Conservation (phyloP, 805 yeast genomes). For the Cyberlindnera mississippiensis region DNA sequence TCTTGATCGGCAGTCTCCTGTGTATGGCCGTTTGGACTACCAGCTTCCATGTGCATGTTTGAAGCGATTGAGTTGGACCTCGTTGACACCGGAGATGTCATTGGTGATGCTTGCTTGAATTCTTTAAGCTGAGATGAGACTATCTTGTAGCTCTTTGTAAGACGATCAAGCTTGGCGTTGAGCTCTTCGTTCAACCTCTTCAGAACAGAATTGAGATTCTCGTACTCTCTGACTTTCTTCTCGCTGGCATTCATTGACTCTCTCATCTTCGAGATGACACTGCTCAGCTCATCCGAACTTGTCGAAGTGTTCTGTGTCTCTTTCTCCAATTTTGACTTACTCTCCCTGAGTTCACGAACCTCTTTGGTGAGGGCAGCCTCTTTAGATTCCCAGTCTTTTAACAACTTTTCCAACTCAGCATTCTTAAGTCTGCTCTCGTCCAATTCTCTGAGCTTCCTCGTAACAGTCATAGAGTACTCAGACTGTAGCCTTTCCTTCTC, state of each 20-base stretch:
- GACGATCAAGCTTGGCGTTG: constrained; percentile 60
- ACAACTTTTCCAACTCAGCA: constrained; percentile 36
- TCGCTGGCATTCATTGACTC: constrained; percentile 49
- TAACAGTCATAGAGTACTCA: constrained; percentile 43
- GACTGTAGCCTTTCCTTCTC: constrained; percentile 60
- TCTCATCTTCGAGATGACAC: constrained; percentile 42
- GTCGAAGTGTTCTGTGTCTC: constrained; percentile 25
- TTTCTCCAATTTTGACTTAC: constrained; percentile 29
- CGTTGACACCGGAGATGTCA: constrained; percentile 28
- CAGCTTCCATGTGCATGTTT: constrained; percentile 15
- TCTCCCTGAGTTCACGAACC: constrained; percentile 29
- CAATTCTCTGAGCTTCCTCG: constrained; percentile 59
- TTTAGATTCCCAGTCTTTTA: constrained; percentile 35
- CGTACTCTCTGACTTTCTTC: constrained; percentile 50
- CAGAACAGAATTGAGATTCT: constrained; percentile 47
- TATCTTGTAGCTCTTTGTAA: constrained; percentile 65
- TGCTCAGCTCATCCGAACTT: constrained; percentile 31
- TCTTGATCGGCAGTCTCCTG: constrained; percentile 24
- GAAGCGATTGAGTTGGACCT: constrained; percentile 37
- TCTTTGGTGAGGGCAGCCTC: constrained; percentile 29
- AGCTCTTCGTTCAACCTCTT: constrained; percentile 63
- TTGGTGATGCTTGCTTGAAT: constrained; percentile 18
- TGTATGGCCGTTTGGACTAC: background rate
- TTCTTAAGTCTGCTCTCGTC: constrained; percentile 53
- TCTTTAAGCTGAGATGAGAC: constrained; percentile 48